Evolutionary conservation across 1,139 yeast genomes (phyloP), one percentile per base, ranked within the genome.

Genomic region (Ashbya aceris): DNA sequence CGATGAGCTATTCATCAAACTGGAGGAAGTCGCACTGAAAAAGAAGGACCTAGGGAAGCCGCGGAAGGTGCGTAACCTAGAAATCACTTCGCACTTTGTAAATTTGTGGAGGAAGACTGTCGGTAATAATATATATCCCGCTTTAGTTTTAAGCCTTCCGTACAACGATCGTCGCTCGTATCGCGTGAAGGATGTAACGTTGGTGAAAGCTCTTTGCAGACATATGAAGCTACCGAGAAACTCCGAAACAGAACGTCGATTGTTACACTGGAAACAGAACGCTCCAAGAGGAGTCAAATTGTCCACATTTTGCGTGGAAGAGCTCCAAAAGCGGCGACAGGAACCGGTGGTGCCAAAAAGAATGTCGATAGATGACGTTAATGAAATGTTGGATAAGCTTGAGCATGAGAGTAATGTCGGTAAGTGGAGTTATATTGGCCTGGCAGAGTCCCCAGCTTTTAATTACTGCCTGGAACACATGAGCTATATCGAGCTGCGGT

Each of bases 101-200:
- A 60, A 65, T 3, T 64, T 72, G 20, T 87, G 87, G 80, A 68
- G 79, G 43, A 64, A 66, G 10, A 74, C 76, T 28, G 81, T 84
- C 2, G 95, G 95, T 0, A 60, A 69, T 28, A 79, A 87, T 57
- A 70, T 86, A 4, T 79, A 71, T 51, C 91, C 93, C 0, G 78
- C 79, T 0, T 68, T 83, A 10, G 64, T 79, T 31, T 65, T 87
- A 36, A 67, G 78, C 2, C 62, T 81, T 17, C 91, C 94, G 0
- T 74, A 76, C 46, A 71, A 76, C 49, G 81, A 81, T 44, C 62
- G 58, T 10, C 61, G 86, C 26, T 56, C 68, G 8, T 80, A 74
- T 55, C 68, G 70, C 50, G 68, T 79, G 39, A 71, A 71, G 51
- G 85, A 81, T 45, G 61, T 64, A 8, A 69, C 72, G 0, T 55